Conservation (phyloP, 2,329 filamentous ascomycete species). For the Leptographium procerum region DNA sequence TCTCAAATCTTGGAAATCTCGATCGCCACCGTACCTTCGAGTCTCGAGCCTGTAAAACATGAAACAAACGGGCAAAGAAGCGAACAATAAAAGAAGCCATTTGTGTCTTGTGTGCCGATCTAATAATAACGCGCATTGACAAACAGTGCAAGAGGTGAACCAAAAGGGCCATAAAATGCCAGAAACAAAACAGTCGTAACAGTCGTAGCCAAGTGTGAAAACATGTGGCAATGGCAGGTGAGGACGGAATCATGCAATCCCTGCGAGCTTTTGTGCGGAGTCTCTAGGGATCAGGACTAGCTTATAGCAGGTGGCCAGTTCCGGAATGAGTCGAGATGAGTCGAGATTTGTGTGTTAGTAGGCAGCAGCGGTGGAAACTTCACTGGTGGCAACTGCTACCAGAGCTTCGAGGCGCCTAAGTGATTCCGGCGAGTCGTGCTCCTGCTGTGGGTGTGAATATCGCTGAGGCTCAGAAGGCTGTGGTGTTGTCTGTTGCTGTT, state of each 20-base stretch:
- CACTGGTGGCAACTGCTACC: conserved; percentile 13
- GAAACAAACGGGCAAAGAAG: not conserved
- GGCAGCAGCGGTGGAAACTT: conserved; percentile 7
- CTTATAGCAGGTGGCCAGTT: not conserved
- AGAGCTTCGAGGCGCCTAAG: conserved; percentile 12
- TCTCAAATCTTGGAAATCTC: not conserved
- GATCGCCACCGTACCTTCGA: not conserved
- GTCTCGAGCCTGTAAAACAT: not conserved
- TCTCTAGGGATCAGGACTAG: not conserved
- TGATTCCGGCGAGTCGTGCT: not conserved
- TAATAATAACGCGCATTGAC: not conserved
- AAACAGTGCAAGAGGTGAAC: not conserved
- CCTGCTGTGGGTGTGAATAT: not conserved
- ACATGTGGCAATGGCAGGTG: not conserved
- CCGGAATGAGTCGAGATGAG: too few relatives aligned
- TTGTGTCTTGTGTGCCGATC: not conserved
- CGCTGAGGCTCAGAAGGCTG: not conserved
- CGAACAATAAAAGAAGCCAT: not conserved
- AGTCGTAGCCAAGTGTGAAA: conserved; percentile 6
- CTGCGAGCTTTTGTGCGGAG: too few relatives aligned
- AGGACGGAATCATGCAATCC: not conserved
- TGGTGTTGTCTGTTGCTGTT: not conserved
- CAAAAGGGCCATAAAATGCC: not conserved
- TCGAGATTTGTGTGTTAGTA: conserved; percentile 10
- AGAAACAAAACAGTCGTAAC: conserved; percentile 1